These are phyloP conservation scores for Begonia peltatifolia DNA, from an alignment of 306 rosid species.

Conservation along the genomic window DNA sequence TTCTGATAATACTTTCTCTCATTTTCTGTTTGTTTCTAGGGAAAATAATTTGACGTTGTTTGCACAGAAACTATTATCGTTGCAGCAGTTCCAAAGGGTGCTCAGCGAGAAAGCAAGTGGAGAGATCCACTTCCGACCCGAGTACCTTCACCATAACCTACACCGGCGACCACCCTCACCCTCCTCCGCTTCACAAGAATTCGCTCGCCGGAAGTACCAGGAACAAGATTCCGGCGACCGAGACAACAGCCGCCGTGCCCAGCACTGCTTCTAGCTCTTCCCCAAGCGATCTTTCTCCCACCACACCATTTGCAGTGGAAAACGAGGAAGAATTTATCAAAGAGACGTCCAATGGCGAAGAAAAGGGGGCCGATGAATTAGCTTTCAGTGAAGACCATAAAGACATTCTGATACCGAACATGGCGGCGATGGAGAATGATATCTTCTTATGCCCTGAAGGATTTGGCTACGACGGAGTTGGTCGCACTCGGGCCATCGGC, in stretches of 20 bases:
- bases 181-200: slow-evolving; percentile 55
- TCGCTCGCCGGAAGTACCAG: slow-evolving; percentile 53
- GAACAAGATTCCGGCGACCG: slow-evolving; percentile 9
- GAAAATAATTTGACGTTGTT: not conserved
- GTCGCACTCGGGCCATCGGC: not conserved
- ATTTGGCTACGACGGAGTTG: slow-evolving; percentile 12
- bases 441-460: slow-evolving; percentile 18
- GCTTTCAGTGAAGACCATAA: slow-evolving; percentile 6
- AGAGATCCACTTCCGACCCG: slow-evolving; percentile 39
- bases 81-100: slow-evolving; percentile 76
- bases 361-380: not conserved
- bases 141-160: slow-evolving; percentile 36
- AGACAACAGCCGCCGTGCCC: not conserved
- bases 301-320: slow-evolving; percentile 11
- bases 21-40: slow-evolving; percentile 7
- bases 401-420: slow-evolving; percentile 27
- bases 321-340: slow-evolving; percentile 6
- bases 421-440: slow-evolving; percentile 17
- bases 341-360: not conserved
- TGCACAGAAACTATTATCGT: slow-evolving; percentile 55
- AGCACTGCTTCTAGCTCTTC: slow-evolving; percentile 3
- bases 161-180: slow-evolving; percentile 65
- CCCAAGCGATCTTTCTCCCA: slow-evolving; percentile 12
- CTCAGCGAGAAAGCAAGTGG: slow-evolving; percentile 62
- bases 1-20: not conserved